phyloP scores from a whole-genome alignment of 2,329 filamentous ascomycete genomes.

The Pseudogymnoascus sp. region DNA sequence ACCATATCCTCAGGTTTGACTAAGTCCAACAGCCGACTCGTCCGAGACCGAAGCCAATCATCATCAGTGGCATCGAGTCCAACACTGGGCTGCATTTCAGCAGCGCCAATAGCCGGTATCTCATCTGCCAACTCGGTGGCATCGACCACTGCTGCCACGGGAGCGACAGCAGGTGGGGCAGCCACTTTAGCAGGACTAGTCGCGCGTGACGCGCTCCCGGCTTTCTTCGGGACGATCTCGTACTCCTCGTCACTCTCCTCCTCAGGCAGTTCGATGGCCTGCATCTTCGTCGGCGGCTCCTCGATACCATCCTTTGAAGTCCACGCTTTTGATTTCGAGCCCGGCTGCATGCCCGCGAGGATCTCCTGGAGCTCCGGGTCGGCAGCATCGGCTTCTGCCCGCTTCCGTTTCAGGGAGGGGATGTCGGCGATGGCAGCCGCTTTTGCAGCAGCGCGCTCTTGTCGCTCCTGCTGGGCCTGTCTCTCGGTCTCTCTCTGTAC shows the following conservation, averaged over 20 bases:
- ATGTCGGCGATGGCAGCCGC: slow-evolving; percentile 33
- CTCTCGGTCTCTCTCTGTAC: slow-evolving; percentile 30
- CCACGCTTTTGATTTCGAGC: slow-evolving; percentile 59
- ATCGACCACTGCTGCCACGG: slow-evolving; percentile 10
- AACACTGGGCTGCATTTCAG: slow-evolving; percentile 24
- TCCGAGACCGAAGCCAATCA: slow-evolving; percentile 88
- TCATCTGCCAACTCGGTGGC: neutral
- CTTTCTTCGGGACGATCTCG: slow-evolving; percentile 54
- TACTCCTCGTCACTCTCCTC: slow-evolving; percentile 70
- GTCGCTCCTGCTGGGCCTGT: slow-evolving; percentile 22
- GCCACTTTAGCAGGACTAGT: slow-evolving; percentile 2
- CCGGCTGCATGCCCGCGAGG: slow-evolving; percentile 70
- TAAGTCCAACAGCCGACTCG: slow-evolving; percentile 77
- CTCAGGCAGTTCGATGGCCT: slow-evolving; percentile 39
- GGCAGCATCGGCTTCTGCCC: slow-evolving; percentile 49
- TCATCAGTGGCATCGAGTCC: slow-evolving; percentile 42
- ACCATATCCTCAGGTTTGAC: slow-evolving; percentile 44
- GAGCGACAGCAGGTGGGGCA: neutral
- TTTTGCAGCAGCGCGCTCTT: slow-evolving; percentile 19
- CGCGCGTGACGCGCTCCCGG: slow-evolving; percentile 30
- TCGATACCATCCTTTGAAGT: slow-evolving; percentile 42
- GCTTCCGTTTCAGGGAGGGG: slow-evolving; percentile 59
- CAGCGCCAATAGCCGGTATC: slow-evolving; percentile 19
- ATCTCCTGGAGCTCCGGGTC: slow-evolving; percentile 84
- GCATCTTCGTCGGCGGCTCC: slow-evolving; percentile 36